Conservation (phyloP, 352 stramenopile species). For the Pythium dissotocum region DNA sequence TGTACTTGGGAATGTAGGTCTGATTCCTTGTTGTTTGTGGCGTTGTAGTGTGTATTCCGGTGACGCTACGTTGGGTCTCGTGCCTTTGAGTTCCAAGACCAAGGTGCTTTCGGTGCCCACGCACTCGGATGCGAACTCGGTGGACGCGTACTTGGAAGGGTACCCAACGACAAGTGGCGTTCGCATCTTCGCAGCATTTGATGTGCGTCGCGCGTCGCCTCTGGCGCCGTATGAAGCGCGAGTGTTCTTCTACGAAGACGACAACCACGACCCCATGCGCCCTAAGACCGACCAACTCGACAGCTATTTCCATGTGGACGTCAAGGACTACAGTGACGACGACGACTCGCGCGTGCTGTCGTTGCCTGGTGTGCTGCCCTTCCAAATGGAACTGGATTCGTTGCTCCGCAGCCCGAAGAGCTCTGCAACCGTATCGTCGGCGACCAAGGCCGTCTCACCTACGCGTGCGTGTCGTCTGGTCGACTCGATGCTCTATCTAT, state of each 20-base stretch:
- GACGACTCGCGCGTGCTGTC: conserved; percentile 14
- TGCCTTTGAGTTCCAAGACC: conserved; percentile 34
- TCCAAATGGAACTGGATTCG: conserved; percentile 57
- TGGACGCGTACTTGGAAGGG: conserved; percentile 38
- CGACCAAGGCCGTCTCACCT: not conserved
- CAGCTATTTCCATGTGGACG: conserved; percentile 39
- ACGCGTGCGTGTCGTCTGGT: conserved; percentile 37
- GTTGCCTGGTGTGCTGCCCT: conserved; percentile 53
- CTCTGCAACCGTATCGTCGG: too few relatives aligned
- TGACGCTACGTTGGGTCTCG: conserved; percentile 47
- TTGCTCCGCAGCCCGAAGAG: conserved; percentile 34
- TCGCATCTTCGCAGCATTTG: conserved; percentile 49
- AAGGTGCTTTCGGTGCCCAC: conserved; percentile 43
- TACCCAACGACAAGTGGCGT: conserved; percentile 40
- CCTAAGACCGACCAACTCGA: conserved; percentile 34
- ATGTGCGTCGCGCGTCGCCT: conserved; percentile 38
- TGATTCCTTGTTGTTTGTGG: not conserved
- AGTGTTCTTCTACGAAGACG: conserved; percentile 26
- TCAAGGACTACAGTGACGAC: conserved; percentile 8
- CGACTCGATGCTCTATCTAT: conserved; percentile 45
- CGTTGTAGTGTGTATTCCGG: conserved; percentile 47
- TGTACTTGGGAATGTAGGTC: too few relatives aligned
- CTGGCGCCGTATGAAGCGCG: conserved; percentile 16
- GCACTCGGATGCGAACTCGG: conserved; percentile 10
- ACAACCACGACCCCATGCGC: conserved; percentile 10